A percentile compares a stretch with the other conserved stretches of the same genome.
Conservation (phyloP, 2,329 filamentous ascomycete species). For the Botrytis fragariae region DNA sequence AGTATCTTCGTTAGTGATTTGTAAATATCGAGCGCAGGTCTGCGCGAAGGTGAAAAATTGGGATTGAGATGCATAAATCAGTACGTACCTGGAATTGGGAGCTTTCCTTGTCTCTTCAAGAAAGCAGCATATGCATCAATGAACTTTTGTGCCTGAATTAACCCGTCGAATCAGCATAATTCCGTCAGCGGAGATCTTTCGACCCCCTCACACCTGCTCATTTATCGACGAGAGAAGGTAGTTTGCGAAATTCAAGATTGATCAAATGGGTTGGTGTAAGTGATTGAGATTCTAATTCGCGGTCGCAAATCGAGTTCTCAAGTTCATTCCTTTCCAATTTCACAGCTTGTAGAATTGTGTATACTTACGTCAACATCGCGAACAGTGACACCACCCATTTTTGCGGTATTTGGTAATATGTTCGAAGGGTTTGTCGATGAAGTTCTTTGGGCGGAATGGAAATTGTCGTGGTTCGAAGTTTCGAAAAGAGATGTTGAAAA, state of each 20-base stretch:
- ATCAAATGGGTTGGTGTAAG: constrained; percentile 14
- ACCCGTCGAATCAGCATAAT: constrained; percentile 61
- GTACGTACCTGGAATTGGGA: constrained; percentile 79
- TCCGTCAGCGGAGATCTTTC: constrained; percentile 71
- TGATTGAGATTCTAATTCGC: constrained; percentile 1
- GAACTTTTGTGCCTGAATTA: constrained; percentile 77
- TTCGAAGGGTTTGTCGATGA: constrained; percentile 28
- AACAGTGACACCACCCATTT: constrained; percentile 79
- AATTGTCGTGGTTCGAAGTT: constrained; percentile 20
- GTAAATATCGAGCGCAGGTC: not conserved
- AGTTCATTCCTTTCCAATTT: constrained; percentile 21
- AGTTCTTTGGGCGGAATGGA: constrained; percentile 20
- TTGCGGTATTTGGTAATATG: constrained; percentile 51
- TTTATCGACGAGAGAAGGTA: constrained; percentile 29
- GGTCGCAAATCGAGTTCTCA: constrained; percentile 25
- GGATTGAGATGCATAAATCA: not conserved
- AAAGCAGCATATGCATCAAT: constrained; percentile 82
- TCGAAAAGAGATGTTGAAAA: constrained; percentile 2
- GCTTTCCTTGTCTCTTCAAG: constrained; percentile 92
- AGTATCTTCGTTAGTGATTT: constrained; percentile 4
- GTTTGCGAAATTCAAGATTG: constrained; percentile 27
- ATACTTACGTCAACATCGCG: constrained; percentile 80
- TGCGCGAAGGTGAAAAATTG: not conserved
- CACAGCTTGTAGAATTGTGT: constrained; percentile 32
- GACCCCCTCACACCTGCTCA: constrained; percentile 72